A percentile compares a stretch with the other conserved stretches of the same genome.
Conservation (phyloP, 495 filamentous ascomycete genomes). For the Penicillium arizonense region DNA sequence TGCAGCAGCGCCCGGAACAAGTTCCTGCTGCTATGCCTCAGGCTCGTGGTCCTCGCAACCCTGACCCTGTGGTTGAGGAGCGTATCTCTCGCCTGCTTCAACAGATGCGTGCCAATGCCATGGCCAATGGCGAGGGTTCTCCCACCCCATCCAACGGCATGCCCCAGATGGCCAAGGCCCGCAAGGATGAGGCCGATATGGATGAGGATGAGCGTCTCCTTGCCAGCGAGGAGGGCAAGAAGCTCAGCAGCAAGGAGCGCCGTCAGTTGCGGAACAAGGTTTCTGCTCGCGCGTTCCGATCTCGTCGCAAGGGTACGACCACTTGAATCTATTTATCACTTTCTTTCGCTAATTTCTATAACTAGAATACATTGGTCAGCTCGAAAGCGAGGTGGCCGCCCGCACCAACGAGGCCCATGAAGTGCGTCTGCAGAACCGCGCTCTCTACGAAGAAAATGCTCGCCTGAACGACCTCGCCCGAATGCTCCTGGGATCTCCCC, state of each 20-base stretch:
- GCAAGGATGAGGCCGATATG: slow-evolving; percentile 97
- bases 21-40: slow-evolving; percentile 26
- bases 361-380: slow-evolving; percentile 88
- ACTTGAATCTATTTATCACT: not conserved
- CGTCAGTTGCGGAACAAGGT: slow-evolving; percentile 97
- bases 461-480: slow-evolving; percentile 74
- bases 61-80: slow-evolving; percentile 75
- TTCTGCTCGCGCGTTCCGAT: slow-evolving; percentile 93
- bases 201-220: slow-evolving; percentile 94
- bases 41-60: slow-evolving; percentile 46
- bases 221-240: slow-evolving; percentile 95
- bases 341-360: slow-evolving; percentile 40
- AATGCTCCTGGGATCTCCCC: slow-evolving; percentile 81
- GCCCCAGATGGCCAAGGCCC: slow-evolving; percentile 57
- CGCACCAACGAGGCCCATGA: slow-evolving; percentile 71
- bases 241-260: slow-evolving; percentile 89
- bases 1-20: slow-evolving; percentile 42
- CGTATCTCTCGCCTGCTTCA: slow-evolving; percentile 81
- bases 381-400: slow-evolving; percentile 78
- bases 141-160: slow-evolving; percentile 41
- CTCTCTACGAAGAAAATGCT: slow-evolving; percentile 74
- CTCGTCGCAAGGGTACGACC: slow-evolving; percentile 85
- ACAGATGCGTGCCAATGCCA: slow-evolving; percentile 72
- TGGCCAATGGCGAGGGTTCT: slow-evolving; percentile 49
- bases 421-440: slow-evolving; percentile 69